Evolutionary conservation across 108 stramenopile genomes (phyloP), one percentile per base, ranked within the genome.

Genomic region (Aureococcus anophagefferens): DNA sequence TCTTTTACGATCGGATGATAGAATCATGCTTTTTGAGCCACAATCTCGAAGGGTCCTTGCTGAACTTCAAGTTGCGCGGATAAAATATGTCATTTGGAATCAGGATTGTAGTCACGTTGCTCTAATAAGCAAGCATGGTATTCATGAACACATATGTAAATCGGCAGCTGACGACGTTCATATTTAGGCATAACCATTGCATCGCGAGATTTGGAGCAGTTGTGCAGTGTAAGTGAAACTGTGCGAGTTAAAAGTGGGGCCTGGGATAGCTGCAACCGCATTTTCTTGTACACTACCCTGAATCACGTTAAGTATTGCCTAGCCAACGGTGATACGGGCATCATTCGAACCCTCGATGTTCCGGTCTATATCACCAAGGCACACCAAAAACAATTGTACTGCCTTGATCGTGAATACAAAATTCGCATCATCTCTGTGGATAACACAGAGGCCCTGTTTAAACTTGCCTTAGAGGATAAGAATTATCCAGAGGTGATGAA

Each of bases 301-400:
- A 91, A 96, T 84, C 98, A 97, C 81, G 89, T 99, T 76, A 99
- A 99, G 80, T 98, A 98, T 82, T 88, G 90, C 62, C 84, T 98
- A 36, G 89, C 95, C 18, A 91, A 90, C 46, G 96, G 98, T 17
- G 98, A 98, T 79, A 91, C 88, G 59, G 98, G 98, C 30, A 95
- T 95, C 63, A 93, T 99, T 72, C 95, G 98, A 37, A 94, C 95
- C 9, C 80, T 99, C 74, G 96, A 96, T 74, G 83, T 87, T 29
- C 95, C 95, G 15, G 74, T 99, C 35, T 99, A 99, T 81, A 87
- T 94, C 30, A 91, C 89, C 76, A 87, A 91, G 69, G 90, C 89
- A 34, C 80, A 88, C 33, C 92, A 94, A 72, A 89, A 93, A 72
- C 87, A 89, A 74, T 78, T 96, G 63, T 92, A 87, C 69, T 94